Base-by-base conservation (phyloP, 1,139 yeast genomes). In the Arxiozyma slooffiae region DNA sequence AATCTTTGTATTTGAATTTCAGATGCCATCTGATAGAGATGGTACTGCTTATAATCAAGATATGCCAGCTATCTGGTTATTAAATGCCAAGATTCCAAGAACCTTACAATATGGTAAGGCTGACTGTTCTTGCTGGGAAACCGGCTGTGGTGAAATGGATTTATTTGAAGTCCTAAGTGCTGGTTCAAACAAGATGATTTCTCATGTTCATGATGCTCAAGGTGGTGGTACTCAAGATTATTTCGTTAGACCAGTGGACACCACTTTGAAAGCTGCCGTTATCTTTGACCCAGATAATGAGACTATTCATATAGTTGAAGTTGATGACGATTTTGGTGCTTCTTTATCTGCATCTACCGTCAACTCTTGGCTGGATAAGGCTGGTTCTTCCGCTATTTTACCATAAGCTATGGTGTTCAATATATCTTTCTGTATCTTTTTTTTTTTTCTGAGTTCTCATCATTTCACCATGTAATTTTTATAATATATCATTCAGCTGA, bases 61-160 rank as follows among this genome's bases (percentile, higher is more conserved):
- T 68, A 88, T 89, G 96, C 97, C 97, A 51, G 97, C 97, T 42
- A 81, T 90, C 63, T 90, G 97, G 98, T 74, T 90, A 65, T 79
- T 90, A 67, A 90, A 90, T 66, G 96, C 97, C 44, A 84, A 86
- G 71, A 86, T 92, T 61, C 96, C 97, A 64, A 82, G 97, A 73
- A 90, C 96, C 51, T 70, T 85, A 55, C 97, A 90, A 73, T 92
- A 90, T 66, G 94, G 94, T 66, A 75, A 74, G 52, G 71, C 81
- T 52, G 71, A 74, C 14, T 85, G 97, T 74, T 88, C 97, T 26
- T 92, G 97, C 76, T 92, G 98, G 98, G n/a, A n/a, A n/a, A n/a
- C n/a, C n/a, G n/a, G n/a, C n/a, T n/a, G n/a, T n/a, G n/a, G n/a
- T n/a, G n/a, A n/a, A n/a, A n/a, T n/a, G n/a, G n/a, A n/a, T n/a